Base-by-base conservation (phyloP, 352 stramenopile species). In the Globisporangium heterothallicum region DNA sequence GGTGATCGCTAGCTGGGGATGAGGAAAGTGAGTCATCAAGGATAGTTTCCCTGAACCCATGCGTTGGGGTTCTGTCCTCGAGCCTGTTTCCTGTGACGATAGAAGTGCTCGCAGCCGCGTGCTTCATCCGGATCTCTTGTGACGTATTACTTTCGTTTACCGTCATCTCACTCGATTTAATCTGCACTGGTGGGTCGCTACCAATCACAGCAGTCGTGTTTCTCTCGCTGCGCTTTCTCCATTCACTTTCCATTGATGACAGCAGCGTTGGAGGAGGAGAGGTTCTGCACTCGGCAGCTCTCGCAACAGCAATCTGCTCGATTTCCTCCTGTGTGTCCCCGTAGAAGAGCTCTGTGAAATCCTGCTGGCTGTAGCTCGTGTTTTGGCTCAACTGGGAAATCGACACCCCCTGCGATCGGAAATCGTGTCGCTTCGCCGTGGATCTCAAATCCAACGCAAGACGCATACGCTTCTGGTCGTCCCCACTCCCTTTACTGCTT, bases 261-360 rank as follows among this genome's bases (percentile, higher is more conserved):
- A 80, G 42, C 29, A 73, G 54, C 3, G 58, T 66, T 8, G 40
- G 29, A n/a, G 57, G 54, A 14, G 63, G 52, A 47, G 63, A 49
- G 7, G 42, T 22, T 4, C 35, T 56, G 21, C 30, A 34, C 24
- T 53, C 32, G 12, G 22, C 22, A 32, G 14, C 12, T 38, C 6
- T 38, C 10, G 32, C 32, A 38, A 16, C 12, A 8, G 4, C 32
- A 38, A 18, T 8, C n/a, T 44, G 10, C 19, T 56, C 56, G 3
- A 65, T 66, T 0, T 86, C 71, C 13, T 78, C 66, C 49, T 86
- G 79, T 4, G 74, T 84, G 42, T 86, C 72, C 7, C 46, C 63
- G 10, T 64, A 58, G 25, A 90, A 84, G 47, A 84, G 46, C 4
- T 84, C 70, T 24, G 59, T 56, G 34, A 76, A 75, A 22, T 75